phyloP scores from a whole-genome alignment of 129 eudicot genomes.

The sunflower (Helianthus annuus) region DNA sequence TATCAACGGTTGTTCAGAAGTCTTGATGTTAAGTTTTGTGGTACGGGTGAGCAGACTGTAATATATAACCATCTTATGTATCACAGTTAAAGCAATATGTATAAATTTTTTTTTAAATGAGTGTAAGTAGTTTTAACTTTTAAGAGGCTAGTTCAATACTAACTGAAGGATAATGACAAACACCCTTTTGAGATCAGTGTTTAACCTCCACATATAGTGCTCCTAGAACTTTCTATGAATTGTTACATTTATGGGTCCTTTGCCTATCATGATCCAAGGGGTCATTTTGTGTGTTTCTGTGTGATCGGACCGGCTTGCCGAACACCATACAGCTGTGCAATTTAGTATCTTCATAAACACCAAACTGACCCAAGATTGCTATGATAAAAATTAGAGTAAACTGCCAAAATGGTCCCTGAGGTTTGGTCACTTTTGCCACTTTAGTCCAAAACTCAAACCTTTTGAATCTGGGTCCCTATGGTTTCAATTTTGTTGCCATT shows the following conservation, averaged over 20 bases:
- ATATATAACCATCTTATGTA: not conserved
- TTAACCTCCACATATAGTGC: constrained; percentile 38
- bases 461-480: no score
- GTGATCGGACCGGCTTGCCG: constrained; percentile 31
- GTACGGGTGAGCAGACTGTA: no score
- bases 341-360: constrained; percentile 27
- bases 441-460: no score
- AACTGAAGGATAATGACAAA: not conserved
- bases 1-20: no score
- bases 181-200: constrained; percentile 15
- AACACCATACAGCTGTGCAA: constrained; percentile 33
- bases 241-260: constrained; percentile 32
- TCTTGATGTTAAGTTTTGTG: no score
- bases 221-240: constrained; percentile 21
- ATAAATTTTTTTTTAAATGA: not conserved
- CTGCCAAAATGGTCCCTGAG: no score
- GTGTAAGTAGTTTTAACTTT: no score
- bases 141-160: not conserved
- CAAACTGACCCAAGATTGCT: constrained; percentile 21
- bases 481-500: no score
- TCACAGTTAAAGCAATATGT: not conserved
- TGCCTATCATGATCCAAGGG: constrained; percentile 26
- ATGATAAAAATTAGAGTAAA: constrained; percentile 23
- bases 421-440: no score
- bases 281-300: constrained; percentile 29